Conservation (phyloP, 2,329 filamentous ascomycete genomes). For the Colletotrichum neosansevieriae region DNA sequence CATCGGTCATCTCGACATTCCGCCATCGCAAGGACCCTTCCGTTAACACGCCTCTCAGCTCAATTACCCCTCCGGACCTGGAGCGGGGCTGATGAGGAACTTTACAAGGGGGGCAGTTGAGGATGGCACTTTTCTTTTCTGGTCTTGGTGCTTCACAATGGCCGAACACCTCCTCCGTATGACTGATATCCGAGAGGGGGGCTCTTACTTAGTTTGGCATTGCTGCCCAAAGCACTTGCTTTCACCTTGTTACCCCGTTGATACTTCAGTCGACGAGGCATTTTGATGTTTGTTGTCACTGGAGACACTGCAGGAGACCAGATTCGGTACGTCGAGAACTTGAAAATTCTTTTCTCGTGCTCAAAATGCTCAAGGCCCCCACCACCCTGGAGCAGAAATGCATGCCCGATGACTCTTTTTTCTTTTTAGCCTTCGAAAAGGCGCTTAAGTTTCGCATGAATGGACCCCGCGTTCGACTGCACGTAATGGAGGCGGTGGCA, state of each 20-base stretch:
- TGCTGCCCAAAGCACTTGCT: constrained; percentile 31
- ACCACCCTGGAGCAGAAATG: neutral
- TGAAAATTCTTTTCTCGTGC: no score
- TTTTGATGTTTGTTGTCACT: constrained; percentile 7
- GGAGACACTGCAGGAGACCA: constrained; percentile 6
- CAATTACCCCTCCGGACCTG: constrained; percentile 20
- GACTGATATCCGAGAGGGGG: neutral
- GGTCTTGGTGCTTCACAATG: neutral
- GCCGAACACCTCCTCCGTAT: neutral
- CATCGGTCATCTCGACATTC: neutral
- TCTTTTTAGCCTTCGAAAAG: neutral
- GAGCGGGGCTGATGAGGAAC: constrained; percentile 1
- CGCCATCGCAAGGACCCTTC: neutral
- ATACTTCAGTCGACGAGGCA: constrained; percentile 7
- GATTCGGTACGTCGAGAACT: neutral
- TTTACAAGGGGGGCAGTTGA: neutral
- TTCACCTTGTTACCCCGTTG: neutral
- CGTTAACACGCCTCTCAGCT: neutral
- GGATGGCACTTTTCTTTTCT: neutral
- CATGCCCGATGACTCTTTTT: constrained; percentile 17
- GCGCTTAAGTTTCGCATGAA: neutral
- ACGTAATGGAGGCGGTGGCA: constrained; percentile 28
- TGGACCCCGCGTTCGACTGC: constrained; percentile 23
- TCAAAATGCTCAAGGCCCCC: neutral
- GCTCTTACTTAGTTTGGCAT: neutral